Evolutionary conservation across 1,284 basidiomycete species (phyloP), one percentile per base, ranked within the genome.

Genomic region (Melampsora larici-populina): DNA sequence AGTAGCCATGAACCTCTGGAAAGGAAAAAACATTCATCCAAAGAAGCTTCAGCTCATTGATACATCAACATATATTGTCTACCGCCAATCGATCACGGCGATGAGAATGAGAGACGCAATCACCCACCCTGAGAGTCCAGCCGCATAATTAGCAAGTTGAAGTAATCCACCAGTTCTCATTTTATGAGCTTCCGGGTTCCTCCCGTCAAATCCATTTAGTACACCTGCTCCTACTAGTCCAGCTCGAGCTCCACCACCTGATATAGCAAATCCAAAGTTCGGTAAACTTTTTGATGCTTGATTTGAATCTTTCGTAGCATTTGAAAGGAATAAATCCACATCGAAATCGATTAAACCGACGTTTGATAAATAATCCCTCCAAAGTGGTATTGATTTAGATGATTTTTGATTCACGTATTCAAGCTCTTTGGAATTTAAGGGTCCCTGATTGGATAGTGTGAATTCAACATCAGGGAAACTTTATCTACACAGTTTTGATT

Each of bases 181-280:
- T 29, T 36, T 63, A 7, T 58, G 43, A 18, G 76, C 76, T 26
- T 67, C 68, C 4, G 68, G 62, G 46, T 78, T 78, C 29, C 70
- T 70, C 18, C 60, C 29, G 36, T 78, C 76, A 63, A 78, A 78
- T 24, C 66, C 76, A 58, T 78, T 78, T 18, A 78, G 62, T 29
- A 78, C 58, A 9, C 76, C 69, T 43, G 76, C 76, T 17, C 51
- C 68, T 33, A 78, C 76, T 31, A 78, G 31, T 17, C 76, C 76
- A 18, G 76, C 76, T 66, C 76, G 68, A 43, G 76, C 76, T 43
- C 76, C 76, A 48, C 76, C 76, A 21, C 76, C 76, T 11, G 76
- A 78, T 24, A 78, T 36, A 7, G 76, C 76, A 48, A 78, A 62
- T 55, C 76, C 76, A 71, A 78, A 40, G 48, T 78, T 78, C 2